Evolutionary conservation across 176 grass and related monocot genomes (phyloP), one percentile per base, ranked within the genome.

Genomic region (Eremochloa ophiuroides): DNA sequence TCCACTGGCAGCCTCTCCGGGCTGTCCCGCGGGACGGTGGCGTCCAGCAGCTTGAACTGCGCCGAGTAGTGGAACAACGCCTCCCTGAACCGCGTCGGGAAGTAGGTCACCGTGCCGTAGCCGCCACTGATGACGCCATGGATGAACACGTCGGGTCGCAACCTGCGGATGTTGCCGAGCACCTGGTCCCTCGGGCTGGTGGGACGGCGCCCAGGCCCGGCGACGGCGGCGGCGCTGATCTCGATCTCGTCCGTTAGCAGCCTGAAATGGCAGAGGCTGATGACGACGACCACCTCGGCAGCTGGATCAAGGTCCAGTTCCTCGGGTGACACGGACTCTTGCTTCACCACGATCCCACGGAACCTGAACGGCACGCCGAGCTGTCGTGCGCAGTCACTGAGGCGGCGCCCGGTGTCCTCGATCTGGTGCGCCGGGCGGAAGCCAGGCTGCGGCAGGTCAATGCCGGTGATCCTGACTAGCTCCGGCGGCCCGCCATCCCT

Each of bases 31-130:
- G 40, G 3, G 0, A 71, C 68, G 6, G 68, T 71, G 11, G 68
- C 83, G 15, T 88, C 90, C 11, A 92, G 82, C 79, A 80, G 64
- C 64, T 88, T 86, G 40, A 88, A 88, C 40, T 1, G 63, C 35
- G 90, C 71, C 1, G 82, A 74, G 74, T 56, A 88, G 20, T 26
- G 46, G 68, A 88, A 88, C 0, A 92, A 28, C 0, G 79, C 82
- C 74, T 92, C 90, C 66, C 62, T 42, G 59, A 92, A 92, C 4
- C 90, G 50, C 23, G 90, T 88, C 25, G 79, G 8, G 6, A 92
- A 92, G 79, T 88, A 89, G 0, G 88, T 78, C 17, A n/a, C n/a
- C n/a, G 76, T 67, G 14, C 66, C 77, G 14, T 74, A 78, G 0
- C 66, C 66, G 51, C 89, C 89, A 37, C 82, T 91, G 6, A 91